phyloP scores from a whole-genome alignment of 352 stramenopile genomes.

The Phytopythium aichiense region DNA sequence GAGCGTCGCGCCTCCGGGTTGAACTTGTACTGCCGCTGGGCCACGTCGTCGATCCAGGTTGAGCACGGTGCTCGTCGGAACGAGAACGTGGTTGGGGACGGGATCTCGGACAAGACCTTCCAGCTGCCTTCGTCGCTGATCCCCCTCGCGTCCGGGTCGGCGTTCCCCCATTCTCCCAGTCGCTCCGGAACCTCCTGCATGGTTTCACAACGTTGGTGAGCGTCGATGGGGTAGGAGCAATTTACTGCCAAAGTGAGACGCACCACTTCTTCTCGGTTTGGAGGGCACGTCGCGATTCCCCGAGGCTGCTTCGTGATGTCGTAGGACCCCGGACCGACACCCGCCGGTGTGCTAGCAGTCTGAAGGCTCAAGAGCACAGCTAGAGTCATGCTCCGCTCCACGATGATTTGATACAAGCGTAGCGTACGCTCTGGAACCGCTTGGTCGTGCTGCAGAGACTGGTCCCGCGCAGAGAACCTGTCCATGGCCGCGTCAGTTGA shows the following conservation, averaged over 20 bases:
- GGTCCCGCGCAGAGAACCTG: conserved; percentile 57
- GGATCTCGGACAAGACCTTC: conserved; percentile 66
- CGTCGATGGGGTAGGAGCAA: no score
- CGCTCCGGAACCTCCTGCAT: conserved; percentile 19
- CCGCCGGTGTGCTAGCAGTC: conserved; percentile 37
- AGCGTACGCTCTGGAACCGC: conserved; percentile 38
- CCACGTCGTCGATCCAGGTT: conserved; percentile 74
- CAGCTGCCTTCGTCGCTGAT: conserved; percentile 58
- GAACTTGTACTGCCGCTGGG: conserved; percentile 38
- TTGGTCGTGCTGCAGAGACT: conserved; percentile 67
- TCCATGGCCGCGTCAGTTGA: neutral
- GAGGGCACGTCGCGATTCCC: conserved; percentile 20
- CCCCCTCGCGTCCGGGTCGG: conserved; percentile 24
- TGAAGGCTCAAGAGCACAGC: conserved; percentile 13
- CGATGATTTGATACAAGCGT: neutral
- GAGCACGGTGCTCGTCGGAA: conserved; percentile 43
- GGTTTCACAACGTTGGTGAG: neutral
- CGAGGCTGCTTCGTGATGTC: conserved; percentile 26
- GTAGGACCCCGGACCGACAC: conserved; percentile 59
- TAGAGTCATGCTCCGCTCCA: neutral
- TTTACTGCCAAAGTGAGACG: neutral
- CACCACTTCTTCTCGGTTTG: conserved; percentile 16
- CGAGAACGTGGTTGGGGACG: conserved; percentile 43
- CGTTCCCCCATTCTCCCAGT: conserved; percentile 40
- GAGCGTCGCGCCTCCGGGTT: conserved; percentile 27